Evolutionary conservation across 2,329 filamentous ascomycete species (phyloP).

Genomic region (Penicillium corylophilum): DNA sequence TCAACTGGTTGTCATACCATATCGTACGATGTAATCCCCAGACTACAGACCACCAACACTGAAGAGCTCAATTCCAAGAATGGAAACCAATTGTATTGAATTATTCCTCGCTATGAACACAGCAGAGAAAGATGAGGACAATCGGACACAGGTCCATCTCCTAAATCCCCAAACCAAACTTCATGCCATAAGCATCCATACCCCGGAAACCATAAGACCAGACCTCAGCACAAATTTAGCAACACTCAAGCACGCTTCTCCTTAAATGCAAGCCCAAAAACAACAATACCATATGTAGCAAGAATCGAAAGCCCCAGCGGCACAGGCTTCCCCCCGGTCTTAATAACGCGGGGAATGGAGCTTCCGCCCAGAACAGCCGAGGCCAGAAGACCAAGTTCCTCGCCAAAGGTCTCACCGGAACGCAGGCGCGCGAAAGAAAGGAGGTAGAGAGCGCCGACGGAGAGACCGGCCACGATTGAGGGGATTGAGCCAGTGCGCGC

Average conservation of each 20-base stretch:
- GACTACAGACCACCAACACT: neutral
- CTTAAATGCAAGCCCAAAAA: conserved; percentile 71
- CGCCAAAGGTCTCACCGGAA: conserved; percentile 71
- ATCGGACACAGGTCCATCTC: neutral
- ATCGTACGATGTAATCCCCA: neutral
- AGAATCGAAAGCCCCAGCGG: conserved; percentile 76
- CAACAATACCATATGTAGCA: conserved; percentile 73
- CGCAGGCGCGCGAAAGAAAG: conserved; percentile 80
- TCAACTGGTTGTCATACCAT: neutral
- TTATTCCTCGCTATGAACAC: conserved; percentile 1
- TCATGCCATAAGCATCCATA: neutral
- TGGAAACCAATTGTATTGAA: neutral
- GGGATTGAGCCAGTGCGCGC: conserved; percentile 80
- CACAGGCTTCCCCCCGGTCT: conserved; percentile 72
- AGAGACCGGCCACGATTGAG: conserved; percentile 78
- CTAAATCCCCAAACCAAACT: neutral
- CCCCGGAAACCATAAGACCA: neutral
- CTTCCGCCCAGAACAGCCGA: conserved; percentile 81
- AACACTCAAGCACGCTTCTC: conserved; percentile 29
- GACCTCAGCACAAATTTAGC: neutral
- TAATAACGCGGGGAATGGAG: conserved; percentile 82
- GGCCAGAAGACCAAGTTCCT: conserved; percentile 86
- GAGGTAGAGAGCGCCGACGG: conserved; percentile 75
- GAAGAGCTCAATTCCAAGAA: neutral
- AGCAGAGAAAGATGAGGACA: neutral